Conservation (phyloP, 139 green algal genomes). For the Tetraselmis striata region DNA sequence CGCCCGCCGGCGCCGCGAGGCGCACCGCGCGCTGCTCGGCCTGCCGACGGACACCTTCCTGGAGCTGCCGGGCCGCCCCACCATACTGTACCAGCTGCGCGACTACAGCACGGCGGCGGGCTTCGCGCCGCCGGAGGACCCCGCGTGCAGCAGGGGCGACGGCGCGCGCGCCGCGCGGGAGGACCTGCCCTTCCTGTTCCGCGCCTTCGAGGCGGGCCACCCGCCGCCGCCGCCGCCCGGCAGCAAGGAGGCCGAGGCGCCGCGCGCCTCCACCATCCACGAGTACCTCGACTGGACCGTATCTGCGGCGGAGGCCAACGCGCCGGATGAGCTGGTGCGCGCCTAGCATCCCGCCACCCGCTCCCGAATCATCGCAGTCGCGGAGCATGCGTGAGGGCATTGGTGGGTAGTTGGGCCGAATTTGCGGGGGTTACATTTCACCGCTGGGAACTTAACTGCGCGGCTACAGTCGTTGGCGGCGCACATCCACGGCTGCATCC, state of each 20-base stretch:
- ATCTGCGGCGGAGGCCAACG: constrained; percentile 42
- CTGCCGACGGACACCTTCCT: constrained; percentile 48
- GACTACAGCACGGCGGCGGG: constrained; percentile 39
- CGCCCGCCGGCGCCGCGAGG: no score
- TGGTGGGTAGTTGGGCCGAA: no score
- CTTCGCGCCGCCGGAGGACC: constrained; percentile 1
- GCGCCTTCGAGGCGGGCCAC: constrained; percentile 82
- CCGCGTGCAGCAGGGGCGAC: background rate
- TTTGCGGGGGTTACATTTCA: no score
- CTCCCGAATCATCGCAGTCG: no score
- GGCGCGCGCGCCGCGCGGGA: constrained; percentile 30
- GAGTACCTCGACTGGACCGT: constrained; percentile 95
- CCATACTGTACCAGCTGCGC: constrained; percentile 55
- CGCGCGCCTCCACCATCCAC: constrained; percentile 81
- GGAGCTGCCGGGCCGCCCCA: constrained; percentile 65
- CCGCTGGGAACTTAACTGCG: no score
- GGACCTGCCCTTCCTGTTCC: constrained; percentile 85
- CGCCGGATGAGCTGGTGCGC: constrained; percentile 38
- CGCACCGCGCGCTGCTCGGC: constrained; percentile 16
- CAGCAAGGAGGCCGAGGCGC: constrained; percentile 50
- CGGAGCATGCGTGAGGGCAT: no score
- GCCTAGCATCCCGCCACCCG: background rate
- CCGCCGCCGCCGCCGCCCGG: constrained; percentile 41
- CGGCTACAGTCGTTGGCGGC: no score
- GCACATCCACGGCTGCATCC: no score